Conservation (phyloP, 345 rosid genomes). For the Mallotus nudiflorus region DNA sequence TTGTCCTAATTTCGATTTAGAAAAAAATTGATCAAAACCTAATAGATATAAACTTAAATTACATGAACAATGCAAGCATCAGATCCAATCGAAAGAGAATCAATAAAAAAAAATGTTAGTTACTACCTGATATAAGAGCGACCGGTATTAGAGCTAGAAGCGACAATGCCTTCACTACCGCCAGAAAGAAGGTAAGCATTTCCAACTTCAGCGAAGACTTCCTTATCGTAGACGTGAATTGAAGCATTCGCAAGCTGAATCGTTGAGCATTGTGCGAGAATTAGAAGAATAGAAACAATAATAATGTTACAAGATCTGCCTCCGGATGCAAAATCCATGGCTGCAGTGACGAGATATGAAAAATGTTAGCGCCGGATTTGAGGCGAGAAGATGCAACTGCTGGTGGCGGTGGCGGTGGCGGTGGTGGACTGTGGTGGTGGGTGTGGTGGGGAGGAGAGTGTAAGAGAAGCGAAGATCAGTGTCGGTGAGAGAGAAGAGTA, state of each 20-base stretch:
- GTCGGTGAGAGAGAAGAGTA: constrained; percentile 8
- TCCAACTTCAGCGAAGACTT: constrained; percentile 77
- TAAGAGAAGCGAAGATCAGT: constrained; percentile 5
- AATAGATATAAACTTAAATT: not conserved
- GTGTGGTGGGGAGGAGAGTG: not conserved
- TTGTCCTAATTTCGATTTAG: not conserved
- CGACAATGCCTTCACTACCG: constrained; percentile 90
- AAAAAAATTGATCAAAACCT: not conserved
- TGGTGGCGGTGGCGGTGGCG: not conserved
- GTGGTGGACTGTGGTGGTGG: not conserved
- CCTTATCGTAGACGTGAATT: constrained; percentile 62
- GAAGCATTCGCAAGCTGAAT: constrained; percentile 44
- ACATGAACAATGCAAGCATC: not conserved
- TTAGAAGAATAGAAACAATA: not conserved
- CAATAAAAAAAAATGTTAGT: too few relatives aligned
- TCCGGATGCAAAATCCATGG: constrained; percentile 43
- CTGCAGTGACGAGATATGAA: constrained; percentile 16
- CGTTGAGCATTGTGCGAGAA: constrained; percentile 23
- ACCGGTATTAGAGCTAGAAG: constrained; percentile 30
- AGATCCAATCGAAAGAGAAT: constrained; percentile 8
- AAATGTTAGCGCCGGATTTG: constrained; percentile 21
- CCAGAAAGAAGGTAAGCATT: constrained; percentile 86
- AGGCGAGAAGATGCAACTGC: not conserved
- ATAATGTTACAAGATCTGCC: constrained; percentile 3
- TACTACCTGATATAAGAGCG: constrained; percentile 63